These are phyloP conservation scores for Salvia rosmarinus DNA, from an alignment of 257 asterid genomes.

Conservation along the genomic window DNA sequence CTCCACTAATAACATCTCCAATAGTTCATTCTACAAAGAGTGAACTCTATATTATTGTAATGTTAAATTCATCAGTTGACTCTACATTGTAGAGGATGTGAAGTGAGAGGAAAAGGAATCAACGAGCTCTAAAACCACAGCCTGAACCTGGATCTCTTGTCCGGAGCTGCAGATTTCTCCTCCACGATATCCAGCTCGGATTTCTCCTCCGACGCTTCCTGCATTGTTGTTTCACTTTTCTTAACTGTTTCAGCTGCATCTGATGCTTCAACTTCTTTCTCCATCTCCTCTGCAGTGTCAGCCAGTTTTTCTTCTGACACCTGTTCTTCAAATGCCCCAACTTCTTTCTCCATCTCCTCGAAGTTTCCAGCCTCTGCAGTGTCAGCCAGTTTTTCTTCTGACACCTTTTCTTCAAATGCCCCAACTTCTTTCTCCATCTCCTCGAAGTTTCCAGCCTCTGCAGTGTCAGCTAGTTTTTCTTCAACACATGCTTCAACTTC, in stretches of 20 bases:
- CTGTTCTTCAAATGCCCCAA: too few species aligned
- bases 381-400: neutral
- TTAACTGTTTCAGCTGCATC: constrained; percentile 14
- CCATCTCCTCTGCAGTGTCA: neutral
- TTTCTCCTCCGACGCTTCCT: constrained; percentile 20
- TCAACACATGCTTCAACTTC: constrained; percentile 4
- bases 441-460: too few species aligned
- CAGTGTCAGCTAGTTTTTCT: neutral
- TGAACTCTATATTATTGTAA: too few species aligned
- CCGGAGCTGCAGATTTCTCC: constrained; percentile 5
- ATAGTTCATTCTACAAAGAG: too few species aligned
- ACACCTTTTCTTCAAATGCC: too few species aligned
- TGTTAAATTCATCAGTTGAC: too few species aligned
- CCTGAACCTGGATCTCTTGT: constrained; percentile 35
- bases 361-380: too few species aligned
- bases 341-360: neutral
- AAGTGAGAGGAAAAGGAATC: neutral
- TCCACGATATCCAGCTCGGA: constrained; percentile 16
- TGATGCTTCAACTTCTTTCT: neutral
- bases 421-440: neutral
- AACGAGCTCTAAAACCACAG: constrained; percentile 32
- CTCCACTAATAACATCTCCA: too few species aligned
- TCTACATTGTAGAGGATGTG: too few species aligned
- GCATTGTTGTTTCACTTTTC: constrained; percentile 4
- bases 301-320: neutral